Evolutionary conservation across 208 protist genomes (phyloP).

Genomic region (Acanthamoeba royreba): DNA sequence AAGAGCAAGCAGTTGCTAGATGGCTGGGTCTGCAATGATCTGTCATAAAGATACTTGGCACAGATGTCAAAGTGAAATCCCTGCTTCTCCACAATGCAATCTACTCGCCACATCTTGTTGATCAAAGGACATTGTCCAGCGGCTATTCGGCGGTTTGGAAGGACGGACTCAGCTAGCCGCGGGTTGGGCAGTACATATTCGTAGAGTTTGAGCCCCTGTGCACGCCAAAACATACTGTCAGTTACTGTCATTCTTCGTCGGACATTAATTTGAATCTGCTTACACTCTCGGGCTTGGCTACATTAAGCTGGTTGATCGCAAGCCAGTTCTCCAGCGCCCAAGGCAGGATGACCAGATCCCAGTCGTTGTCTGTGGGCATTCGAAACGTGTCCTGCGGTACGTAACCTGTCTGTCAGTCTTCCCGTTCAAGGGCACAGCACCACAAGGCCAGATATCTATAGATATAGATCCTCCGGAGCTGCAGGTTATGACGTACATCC

Average conservation of each 20-base stretch:
- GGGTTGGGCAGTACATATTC: not conserved
- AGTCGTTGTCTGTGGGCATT: not conserved
- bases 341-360: not conserved
- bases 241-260: not conserved
- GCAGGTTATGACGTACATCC: conserved; percentile 24
- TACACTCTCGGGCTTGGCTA: not conserved
- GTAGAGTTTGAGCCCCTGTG: not conserved
- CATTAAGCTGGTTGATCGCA: not conserved
- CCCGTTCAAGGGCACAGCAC: too few relatives aligned
- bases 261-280: too few relatives aligned
- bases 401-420: too few relatives aligned
- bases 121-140: not conserved
- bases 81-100: not conserved
- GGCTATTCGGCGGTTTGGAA: not conserved
- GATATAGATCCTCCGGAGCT: too few relatives aligned
- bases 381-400: not conserved
- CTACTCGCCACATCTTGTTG: not conserved
- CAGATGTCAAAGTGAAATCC: not conserved
- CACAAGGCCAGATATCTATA: too few relatives aligned
- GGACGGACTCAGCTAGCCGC: not conserved
- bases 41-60: not conserved
- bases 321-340: not conserved
- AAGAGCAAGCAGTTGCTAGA: not conserved
- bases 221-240: not conserved
- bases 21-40: not conserved